Conservation (phyloP, 345 rosid genomes). For the Aquilaria yunnanensis region DNA sequence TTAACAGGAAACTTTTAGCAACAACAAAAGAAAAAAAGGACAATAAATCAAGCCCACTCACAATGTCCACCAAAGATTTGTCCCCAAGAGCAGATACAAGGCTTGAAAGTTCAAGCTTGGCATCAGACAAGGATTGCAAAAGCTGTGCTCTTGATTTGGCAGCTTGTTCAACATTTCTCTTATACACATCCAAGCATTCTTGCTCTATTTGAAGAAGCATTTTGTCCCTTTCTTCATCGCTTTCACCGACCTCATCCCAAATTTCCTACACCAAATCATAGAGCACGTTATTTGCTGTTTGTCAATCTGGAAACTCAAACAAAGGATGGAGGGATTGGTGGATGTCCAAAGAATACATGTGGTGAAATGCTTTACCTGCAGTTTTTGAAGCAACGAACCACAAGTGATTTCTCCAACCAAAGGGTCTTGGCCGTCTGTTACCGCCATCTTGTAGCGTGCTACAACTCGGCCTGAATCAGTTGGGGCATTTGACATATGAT, state of each 20-base stretch:
- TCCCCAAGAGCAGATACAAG: conserved; percentile 73
- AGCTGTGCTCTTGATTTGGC: conserved; percentile 72
- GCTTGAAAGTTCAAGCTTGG: conserved; percentile 60
- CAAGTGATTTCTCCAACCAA: conserved; percentile 73
- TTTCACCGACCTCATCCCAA: conserved; percentile 95
- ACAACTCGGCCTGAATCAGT: conserved; percentile 23
- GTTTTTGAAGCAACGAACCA: conserved; percentile 64
- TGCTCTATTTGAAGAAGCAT: conserved; percentile 83
- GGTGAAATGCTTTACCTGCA: conserved; percentile 40
- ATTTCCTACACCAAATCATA: conserved; percentile 45
- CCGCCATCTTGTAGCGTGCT: conserved; percentile 42
- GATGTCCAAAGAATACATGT: neutral
- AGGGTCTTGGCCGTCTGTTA: conserved; percentile 55
- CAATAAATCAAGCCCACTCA: conserved; percentile 23
- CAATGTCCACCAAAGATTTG: conserved; percentile 49
- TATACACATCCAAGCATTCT: conserved; percentile 82
- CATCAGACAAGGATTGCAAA: conserved; percentile 70
- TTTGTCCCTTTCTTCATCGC: conserved; percentile 79
- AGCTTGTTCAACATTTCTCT: conserved; percentile 81
- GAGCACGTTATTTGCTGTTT: conserved; percentile 3
- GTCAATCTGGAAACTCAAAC: neutral
- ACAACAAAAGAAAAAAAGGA: neutral
- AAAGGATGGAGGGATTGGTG: too few species aligned
- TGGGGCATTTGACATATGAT: neutral
- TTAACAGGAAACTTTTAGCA: conserved; percentile 3